A percentile compares a stretch with the other conserved stretches of the same genome.
Evolutionary conservation across 495 filamentous ascomycete species (phyloP).

Genomic region (Evernia prunastri): DNA sequence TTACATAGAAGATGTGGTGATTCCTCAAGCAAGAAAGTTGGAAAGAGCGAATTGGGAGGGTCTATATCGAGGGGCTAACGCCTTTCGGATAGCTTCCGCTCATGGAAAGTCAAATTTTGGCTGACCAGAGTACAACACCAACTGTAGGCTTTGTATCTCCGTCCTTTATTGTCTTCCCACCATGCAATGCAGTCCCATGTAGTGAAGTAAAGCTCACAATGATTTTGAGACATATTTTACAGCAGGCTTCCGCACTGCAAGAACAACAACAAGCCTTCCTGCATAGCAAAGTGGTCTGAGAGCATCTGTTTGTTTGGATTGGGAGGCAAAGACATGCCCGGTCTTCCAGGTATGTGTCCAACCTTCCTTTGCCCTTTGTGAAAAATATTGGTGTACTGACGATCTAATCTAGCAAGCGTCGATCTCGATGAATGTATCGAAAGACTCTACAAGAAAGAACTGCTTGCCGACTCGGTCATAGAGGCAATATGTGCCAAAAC

Average conservation of each 20-base stretch:
- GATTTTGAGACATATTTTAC: constrained; percentile 17
- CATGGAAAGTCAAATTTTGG: background rate
- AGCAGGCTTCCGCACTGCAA: constrained; percentile 18
- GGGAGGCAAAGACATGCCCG: constrained; percentile 61
- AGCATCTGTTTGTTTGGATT: background rate
- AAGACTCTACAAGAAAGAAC: constrained; percentile 89
- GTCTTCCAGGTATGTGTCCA: constrained; percentile 66
- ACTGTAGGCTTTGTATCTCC: background rate
- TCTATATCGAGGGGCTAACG: background rate
- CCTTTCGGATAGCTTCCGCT: constrained; percentile 5
- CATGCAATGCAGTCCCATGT: constrained; percentile 22
- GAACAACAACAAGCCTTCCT: constrained; percentile 8
- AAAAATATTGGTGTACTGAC: constrained; percentile 6
- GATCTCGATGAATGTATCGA: constrained; percentile 98
- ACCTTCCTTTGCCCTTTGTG: background rate
- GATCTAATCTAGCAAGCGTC: constrained; percentile 63
- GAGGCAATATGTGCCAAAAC: constrained; percentile 99
- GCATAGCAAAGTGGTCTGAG: background rate
- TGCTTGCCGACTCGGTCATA: constrained; percentile 94
- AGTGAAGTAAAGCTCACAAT: constrained; percentile 10
- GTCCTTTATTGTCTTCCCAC: constrained; percentile 17
- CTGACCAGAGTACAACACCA: background rate
- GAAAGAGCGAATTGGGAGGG: background rate
- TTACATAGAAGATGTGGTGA: background rate
- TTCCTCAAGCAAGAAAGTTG: constrained; percentile 5